A percentile compares a stretch with the other conserved stretches of the same genome.
These are phyloP conservation scores for Fusarium sulawesiense DNA, from an alignment of 2,329 filamentous ascomycete genomes.

Conservation along the genomic window DNA sequence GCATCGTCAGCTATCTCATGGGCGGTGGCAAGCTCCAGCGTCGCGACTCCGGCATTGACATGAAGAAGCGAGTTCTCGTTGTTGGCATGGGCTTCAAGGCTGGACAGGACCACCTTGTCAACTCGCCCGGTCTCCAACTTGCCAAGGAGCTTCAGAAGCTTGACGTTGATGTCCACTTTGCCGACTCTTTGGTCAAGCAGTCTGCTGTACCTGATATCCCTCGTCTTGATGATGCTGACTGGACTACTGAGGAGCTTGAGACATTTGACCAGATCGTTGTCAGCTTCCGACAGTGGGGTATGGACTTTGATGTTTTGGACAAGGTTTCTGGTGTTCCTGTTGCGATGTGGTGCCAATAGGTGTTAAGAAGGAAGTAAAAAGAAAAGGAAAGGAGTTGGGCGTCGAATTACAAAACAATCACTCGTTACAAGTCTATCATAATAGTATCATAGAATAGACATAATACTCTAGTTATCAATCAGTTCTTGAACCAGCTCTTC, in stretches of 20 bases:
- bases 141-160: conserved; percentile 30
- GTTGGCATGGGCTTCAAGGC: conserved; percentile 42
- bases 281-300: conserved; percentile 21
- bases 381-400: neutral
- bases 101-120: conserved; percentile 39
- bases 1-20: conserved; percentile 4
- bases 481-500: no score
- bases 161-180: conserved; percentile 31
- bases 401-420: neutral
- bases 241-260: conserved; percentile 30
- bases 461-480: neutral
- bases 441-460: neutral
- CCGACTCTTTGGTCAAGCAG: conserved; percentile 37
- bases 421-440: neutral
- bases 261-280: conserved; percentile 38
- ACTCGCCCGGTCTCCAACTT: conserved; percentile 34
- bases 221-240: conserved; percentile 27
- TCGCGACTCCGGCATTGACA: conserved; percentile 20
- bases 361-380: neutral
- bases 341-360: conserved; percentile 33
- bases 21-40: neutral
- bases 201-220: conserved; percentile 26
- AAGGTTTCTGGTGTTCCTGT: conserved; percentile 17
- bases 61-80: conserved; percentile 29
- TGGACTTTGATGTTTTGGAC: conserved; percentile 32